Base-by-base conservation (phyloP, 805 yeast species). In the Debaryomyces hansenii region DNA sequence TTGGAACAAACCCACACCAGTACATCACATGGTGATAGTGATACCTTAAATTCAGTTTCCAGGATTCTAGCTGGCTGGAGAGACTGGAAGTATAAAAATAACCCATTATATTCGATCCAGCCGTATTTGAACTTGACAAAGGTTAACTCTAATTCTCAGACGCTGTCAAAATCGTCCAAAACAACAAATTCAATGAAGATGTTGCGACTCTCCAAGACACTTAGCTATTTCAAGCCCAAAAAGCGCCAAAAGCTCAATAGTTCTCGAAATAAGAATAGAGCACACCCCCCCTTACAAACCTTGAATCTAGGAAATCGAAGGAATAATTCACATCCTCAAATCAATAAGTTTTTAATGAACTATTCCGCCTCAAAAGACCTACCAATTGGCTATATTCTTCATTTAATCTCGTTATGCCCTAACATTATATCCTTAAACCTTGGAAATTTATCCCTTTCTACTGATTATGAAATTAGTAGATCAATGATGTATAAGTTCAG, bases 11-110 rank as follows among this genome's bases (percentile, higher is more conserved):
- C 14, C 5, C 15, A 24, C 20, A 11, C 15, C 21, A 32, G 10
- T 6, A 28, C 35, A 33, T 33, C 18, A 15, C 15, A 15, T 3
- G 16, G 37, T 20, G 45, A 15, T 18, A 53, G 47, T 15, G 47
- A 33, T 3, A 37, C 45, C 12, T 51, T 49, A 10, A 40, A 27
- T 15, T 28, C 45, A 7, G 46, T 32, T 20, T 43, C 34, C 29
- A 62, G 64, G 36, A 77, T 83, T 1, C 65, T 78, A 42, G 96
- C 96, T 0, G 85, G 92, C 8, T 90, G 97, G 97, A 76, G 96
- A 60, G 96, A 90, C 62, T 90, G 96, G 96, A 85, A 88, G 57
- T 84, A 77, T 57, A 77, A 88, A 50, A 79, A 78, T 42, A 90
- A 85, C 63, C 88, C 92, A 1, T 62, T 87, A 31, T 85, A 84